Percentiles rank a stretch among this genome's conserved stretches.
These are phyloP conservation scores for Lasiosphaeria ovina DNA, from an alignment of 495 filamentous ascomycete species.

Conservation along the genomic window DNA sequence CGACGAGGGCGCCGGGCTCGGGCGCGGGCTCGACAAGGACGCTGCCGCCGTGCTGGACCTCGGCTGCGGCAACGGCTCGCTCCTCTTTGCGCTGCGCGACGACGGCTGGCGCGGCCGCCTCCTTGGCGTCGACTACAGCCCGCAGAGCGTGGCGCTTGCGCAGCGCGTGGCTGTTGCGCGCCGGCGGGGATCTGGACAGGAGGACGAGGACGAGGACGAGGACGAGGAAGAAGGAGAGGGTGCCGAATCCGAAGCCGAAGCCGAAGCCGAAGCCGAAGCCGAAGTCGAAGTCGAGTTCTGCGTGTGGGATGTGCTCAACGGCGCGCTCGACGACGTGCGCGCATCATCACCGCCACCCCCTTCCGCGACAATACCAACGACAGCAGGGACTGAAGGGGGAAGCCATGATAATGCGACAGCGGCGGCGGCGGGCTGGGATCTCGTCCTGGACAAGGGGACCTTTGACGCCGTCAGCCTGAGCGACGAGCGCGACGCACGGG, in stretches of 20 bases:
- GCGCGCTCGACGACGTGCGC: conserved; percentile 30
- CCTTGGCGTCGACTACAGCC: conserved; percentile 87
- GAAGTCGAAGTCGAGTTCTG: conserved; percentile 50
- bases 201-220: conserved; percentile 13
- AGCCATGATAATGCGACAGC: conserved; percentile 21
- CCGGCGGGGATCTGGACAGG: conserved; percentile 24
- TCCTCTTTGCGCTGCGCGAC: conserved; percentile 72
- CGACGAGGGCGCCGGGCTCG: conserved; percentile 28
- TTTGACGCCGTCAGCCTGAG: conserved; percentile 88
- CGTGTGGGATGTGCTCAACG: conserved; percentile 72
- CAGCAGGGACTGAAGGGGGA: conserved; percentile 16
- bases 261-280: neutral
- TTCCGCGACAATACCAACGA: conserved; percentile 12
- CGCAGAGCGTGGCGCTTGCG: conserved; percentile 68
- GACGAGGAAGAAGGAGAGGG: neutral
- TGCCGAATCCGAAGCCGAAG: too few species aligned
- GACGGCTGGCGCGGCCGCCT: conserved; percentile 57
- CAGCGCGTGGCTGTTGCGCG: conserved; percentile 38
- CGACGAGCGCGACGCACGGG: conserved; percentile 53
- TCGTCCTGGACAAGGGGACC: conserved; percentile 93
- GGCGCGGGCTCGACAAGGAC: conserved; percentile 11
- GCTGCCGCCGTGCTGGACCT: conserved; percentile 61
- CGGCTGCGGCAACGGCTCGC: conserved; percentile 88
- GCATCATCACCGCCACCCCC: neutral
- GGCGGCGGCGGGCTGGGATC: conserved; percentile 62